These are phyloP conservation scores for Vigna angularis DNA, from an alignment of 306 rosid genomes.

Conservation along the genomic window DNA sequence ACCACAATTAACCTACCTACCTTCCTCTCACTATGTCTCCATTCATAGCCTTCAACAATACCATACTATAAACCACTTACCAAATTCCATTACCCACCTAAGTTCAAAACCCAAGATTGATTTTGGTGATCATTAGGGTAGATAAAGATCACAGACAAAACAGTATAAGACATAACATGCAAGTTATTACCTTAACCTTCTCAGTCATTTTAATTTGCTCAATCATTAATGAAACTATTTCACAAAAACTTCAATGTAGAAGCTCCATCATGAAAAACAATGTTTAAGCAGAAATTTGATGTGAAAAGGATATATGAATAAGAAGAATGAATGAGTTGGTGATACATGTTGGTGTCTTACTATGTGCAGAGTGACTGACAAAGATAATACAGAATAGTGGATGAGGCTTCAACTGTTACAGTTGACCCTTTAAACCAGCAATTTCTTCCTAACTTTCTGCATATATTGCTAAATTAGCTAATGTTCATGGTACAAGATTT, in stretches of 20 bases:
- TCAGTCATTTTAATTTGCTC: neutral
- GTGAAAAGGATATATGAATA: neutral
- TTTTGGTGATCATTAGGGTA: no score
- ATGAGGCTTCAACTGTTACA: constrained; percentile 7
- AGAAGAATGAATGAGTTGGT: neutral
- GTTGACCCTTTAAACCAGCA: constrained; percentile 28
- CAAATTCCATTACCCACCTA: constrained; percentile 6
- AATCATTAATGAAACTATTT: neutral
- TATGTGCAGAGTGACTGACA: constrained; percentile 4
- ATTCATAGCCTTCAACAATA: constrained; percentile 38
- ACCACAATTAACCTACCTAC: constrained; percentile 39
- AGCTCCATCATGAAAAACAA: neutral
- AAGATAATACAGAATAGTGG: constrained; percentile 6
- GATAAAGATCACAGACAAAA: no score
- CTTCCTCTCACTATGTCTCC: constrained; percentile 26
- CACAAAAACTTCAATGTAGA: neutral
- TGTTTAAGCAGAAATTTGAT: neutral
- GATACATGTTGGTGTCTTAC: neutral
- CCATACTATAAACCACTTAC: constrained; percentile 34
- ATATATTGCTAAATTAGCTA: constrained; percentile 12
- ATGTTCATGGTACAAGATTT: neutral
- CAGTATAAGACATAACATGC: no score
- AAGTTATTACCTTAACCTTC: neutral
- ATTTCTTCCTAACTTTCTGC: neutral
- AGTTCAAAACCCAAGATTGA: no score